phyloP scores from a whole-genome alignment of 805 yeast genomes.

The Candida sithepensis region DNA sequence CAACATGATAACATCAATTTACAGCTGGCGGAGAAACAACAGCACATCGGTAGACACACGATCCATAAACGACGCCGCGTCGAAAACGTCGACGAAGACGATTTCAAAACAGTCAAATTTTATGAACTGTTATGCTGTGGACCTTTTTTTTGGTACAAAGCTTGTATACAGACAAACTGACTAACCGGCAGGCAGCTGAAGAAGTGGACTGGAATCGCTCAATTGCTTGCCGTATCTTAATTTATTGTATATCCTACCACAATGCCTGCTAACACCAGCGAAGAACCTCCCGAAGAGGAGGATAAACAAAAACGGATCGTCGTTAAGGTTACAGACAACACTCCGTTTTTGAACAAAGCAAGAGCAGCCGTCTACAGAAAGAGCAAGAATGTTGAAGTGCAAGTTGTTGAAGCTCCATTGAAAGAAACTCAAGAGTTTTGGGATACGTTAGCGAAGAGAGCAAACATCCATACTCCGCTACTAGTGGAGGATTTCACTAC shows the following conservation, averaged over 20 bases:
- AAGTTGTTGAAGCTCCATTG: conserved; percentile 9
- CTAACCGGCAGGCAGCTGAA: not conserved
- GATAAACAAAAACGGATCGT: not conserved
- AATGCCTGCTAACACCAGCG: not conserved
- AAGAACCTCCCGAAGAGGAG: not conserved
- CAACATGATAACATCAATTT: too few relatives aligned
- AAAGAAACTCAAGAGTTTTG: conserved; percentile 24
- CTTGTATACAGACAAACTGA: too few relatives aligned
- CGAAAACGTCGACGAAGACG: too few relatives aligned
- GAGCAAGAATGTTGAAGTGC: conserved; percentile 13
- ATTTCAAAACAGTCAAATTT: too few relatives aligned
- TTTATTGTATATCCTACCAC: not conserved
- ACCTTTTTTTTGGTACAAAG: too few relatives aligned
- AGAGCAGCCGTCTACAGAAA: conserved; percentile 18
- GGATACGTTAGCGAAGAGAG: conserved; percentile 26
- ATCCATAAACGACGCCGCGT: too few relatives aligned
- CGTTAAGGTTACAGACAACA: conserved; percentile 13
- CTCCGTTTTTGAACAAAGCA: conserved; percentile 24
- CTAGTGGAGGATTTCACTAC: not conserved
- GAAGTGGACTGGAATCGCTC: not conserved
- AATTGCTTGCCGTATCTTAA: too few relatives aligned
- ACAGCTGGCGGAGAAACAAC: too few relatives aligned
- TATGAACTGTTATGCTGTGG: too few relatives aligned
- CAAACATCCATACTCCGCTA: conserved; percentile 22
- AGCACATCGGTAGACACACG: too few relatives aligned